Conservation (phyloP, 2,329 filamentous ascomycete genomes). For the Emericellopsis cladophorae region DNA sequence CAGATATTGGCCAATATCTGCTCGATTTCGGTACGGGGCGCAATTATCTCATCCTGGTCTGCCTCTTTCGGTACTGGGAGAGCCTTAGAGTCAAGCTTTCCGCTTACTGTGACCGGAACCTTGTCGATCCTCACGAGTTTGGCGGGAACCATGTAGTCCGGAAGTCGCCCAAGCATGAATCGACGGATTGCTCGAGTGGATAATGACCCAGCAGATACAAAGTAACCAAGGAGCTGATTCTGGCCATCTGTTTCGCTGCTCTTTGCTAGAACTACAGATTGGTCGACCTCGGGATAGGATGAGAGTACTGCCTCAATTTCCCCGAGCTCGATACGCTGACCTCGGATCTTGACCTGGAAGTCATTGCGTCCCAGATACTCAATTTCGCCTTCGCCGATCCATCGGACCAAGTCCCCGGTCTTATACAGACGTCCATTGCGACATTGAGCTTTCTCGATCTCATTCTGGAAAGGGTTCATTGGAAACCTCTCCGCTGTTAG, state of each 20-base stretch:
- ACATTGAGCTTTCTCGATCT: neutral
- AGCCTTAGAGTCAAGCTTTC: constrained; percentile 3
- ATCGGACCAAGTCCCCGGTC: constrained; percentile 7
- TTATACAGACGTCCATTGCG: constrained; percentile 4
- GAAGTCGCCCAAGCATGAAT: neutral
- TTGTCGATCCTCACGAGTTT: neutral
- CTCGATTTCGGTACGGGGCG: neutral
- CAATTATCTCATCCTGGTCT: neutral
- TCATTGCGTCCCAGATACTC: constrained; percentile 8
- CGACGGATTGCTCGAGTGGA: neutral
- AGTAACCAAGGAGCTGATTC: constrained; percentile 3
- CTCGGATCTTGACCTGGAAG: constrained; percentile 7
- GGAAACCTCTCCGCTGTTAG: constrained; percentile 3
- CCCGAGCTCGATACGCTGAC: constrained; percentile 6
- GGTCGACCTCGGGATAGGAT: constrained; percentile 1
- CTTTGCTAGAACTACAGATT: constrained; percentile 3
- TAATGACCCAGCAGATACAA: neutral
- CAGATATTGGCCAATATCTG: constrained; percentile 10
- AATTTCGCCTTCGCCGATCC: constrained; percentile 3
- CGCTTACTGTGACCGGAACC: constrained; percentile 3
- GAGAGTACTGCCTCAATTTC: constrained; percentile 5
- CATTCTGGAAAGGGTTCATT: constrained; percentile 1
- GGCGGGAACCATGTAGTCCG: constrained; percentile 2
- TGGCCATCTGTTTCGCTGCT: neutral
- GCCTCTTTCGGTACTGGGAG: constrained; percentile 1